Percentiles rank a stretch among this genome's conserved stretches.
Evolutionary conservation across 768 basidiomycete species (phyloP).

Genomic region (Trametes villosa): DNA sequence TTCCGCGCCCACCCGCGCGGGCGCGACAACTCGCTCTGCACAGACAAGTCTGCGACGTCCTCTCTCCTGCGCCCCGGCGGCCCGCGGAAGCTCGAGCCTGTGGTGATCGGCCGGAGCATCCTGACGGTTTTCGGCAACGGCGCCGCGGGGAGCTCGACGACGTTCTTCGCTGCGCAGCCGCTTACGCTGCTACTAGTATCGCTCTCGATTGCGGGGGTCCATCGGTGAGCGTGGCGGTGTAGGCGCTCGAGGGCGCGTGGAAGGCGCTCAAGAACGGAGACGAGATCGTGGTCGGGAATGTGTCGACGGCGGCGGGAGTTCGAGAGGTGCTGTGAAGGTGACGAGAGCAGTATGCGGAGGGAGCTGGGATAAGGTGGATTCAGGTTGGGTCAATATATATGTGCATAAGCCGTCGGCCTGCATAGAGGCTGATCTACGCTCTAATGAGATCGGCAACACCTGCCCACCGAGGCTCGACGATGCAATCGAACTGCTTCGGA

Average conservation of each 20-base stretch:
- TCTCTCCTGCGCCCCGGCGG: slow-evolving; percentile 13
- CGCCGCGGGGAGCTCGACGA: slow-evolving; percentile 15
- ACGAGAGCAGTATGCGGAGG: neutral
- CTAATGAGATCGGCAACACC: neutral
- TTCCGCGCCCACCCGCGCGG: slow-evolving; percentile 7
- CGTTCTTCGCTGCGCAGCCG: slow-evolving; percentile 18
- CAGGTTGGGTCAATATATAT: too few species aligned
- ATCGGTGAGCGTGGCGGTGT: slow-evolving; percentile 10
- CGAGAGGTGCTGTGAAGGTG: neutral
- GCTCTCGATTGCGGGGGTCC: neutral
- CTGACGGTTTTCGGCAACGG: slow-evolving; percentile 15
- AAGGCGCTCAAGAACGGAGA: neutral
- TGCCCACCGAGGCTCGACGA: neutral
- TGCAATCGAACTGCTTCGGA: slow-evolving; percentile 1
- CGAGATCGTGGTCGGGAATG: neutral
- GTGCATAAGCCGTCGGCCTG: too few species aligned
- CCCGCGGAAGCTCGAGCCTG: slow-evolving; percentile 8
- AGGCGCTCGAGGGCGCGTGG: slow-evolving; percentile 13
- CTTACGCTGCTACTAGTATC: slow-evolving; percentile 11
- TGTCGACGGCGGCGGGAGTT: neutral
- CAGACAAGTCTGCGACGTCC: slow-evolving; percentile 6
- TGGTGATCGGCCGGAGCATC: slow-evolving; percentile 17
- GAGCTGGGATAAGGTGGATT: too few species aligned
- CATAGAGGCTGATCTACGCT: neutral
- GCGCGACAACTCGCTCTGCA: slow-evolving; percentile 13